These are phyloP conservation scores for Abelmoschus esculentus DNA, from an alignment of 345 rosid species.

Conservation along the genomic window DNA sequence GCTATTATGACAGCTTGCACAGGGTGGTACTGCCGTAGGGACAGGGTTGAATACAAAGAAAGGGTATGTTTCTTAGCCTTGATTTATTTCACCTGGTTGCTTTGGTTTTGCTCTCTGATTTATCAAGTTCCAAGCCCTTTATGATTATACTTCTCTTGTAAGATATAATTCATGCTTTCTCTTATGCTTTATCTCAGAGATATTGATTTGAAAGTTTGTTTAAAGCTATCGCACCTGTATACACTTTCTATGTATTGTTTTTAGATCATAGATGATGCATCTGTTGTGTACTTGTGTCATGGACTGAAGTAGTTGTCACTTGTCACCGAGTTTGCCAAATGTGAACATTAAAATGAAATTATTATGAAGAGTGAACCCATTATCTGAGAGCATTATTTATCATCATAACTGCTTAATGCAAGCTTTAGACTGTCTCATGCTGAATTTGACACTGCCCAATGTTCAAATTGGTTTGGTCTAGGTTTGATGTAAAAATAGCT, in stretches of 20 bases:
- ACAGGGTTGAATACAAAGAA: slow-evolving; percentile 94
- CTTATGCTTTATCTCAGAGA: not conserved
- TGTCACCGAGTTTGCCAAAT: not conserved
- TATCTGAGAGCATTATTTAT: not conserved
- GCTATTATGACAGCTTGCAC: slow-evolving; percentile 75
- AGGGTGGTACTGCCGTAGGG: slow-evolving; percentile 99
- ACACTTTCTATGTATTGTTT: not conserved
- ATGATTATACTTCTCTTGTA: not conserved
- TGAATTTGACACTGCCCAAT: slow-evolving; percentile 1
- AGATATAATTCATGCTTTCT: not conserved
- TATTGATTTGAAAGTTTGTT: not conserved
- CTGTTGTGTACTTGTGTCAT: not conserved
- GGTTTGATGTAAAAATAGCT: slow-evolving; percentile 93
- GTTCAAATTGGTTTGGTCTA: slow-evolving; percentile 23
- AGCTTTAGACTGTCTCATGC: not conserved
- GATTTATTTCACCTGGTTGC: not conserved
- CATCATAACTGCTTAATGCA: not conserved
- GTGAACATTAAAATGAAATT: not conserved
- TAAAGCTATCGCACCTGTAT: not conserved
- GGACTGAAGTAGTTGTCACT: not conserved
- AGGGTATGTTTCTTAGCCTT: slow-evolving; percentile 46
- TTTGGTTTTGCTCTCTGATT: not conserved
- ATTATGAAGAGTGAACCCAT: not conserved
- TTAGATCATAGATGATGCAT: not conserved
- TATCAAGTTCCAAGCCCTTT: not conserved